These are phyloP conservation scores for Trichoderma brevicompactum DNA, from an alignment of 2,329 filamentous ascomycete species.

Conservation along the genomic window DNA sequence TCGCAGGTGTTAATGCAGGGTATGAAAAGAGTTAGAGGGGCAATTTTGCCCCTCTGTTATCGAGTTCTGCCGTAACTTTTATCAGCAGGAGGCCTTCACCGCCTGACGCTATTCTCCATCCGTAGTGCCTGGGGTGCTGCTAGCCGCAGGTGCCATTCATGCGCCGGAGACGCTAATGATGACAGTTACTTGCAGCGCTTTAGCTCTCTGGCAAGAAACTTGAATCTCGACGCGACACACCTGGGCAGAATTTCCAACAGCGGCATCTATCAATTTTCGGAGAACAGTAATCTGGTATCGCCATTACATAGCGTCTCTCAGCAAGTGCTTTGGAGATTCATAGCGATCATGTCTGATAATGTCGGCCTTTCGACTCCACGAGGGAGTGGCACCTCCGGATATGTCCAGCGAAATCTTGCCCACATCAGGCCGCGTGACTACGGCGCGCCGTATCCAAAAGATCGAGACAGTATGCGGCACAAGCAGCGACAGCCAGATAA, in stretches of 20 bases:
- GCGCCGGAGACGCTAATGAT: slow-evolving; percentile 16
- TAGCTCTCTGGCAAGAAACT: neutral
- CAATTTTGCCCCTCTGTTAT: slow-evolving; percentile 34
- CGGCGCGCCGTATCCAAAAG: slow-evolving; percentile 74
- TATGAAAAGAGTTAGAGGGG: slow-evolving; percentile 12
- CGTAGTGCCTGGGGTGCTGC: neutral
- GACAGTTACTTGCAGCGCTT: slow-evolving; percentile 4
- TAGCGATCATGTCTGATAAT: slow-evolving; percentile 80
- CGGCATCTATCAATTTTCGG: neutral
- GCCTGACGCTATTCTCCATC: slow-evolving; percentile 5
- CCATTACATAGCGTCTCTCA: neutral
- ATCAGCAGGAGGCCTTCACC: slow-evolving; percentile 20
- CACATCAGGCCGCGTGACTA: slow-evolving; percentile 84
- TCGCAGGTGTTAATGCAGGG: slow-evolving; percentile 7
- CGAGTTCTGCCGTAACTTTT: slow-evolving; percentile 36
- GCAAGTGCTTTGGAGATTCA: neutral
- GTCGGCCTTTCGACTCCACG: slow-evolving; percentile 93
- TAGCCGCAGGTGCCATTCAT: slow-evolving; percentile 9
- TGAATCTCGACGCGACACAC: slow-evolving; percentile 1
- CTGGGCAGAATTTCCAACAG: neutral
- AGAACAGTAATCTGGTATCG: neutral
- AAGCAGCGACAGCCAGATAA: slow-evolving; percentile 83
- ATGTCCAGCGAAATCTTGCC: slow-evolving; percentile 94
- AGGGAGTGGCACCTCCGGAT: slow-evolving; percentile 94
- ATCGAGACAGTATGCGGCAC: slow-evolving; percentile 71